Evolutionary conservation across 2,329 filamentous ascomycete species (phyloP).

Genomic region (Neurospora sp.): DNA sequence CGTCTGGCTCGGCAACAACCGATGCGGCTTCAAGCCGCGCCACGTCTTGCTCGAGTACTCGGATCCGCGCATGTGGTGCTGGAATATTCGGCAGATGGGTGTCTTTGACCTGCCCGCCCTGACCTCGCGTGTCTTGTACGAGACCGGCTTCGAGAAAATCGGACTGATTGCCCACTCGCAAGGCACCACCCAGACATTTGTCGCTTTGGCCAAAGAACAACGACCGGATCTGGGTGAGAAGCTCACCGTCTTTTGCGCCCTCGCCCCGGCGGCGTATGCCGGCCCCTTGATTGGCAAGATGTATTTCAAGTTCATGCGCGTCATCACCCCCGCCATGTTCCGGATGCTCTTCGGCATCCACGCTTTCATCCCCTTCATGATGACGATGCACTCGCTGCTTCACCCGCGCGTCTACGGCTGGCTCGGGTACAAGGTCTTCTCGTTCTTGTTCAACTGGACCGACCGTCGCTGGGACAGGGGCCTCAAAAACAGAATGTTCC

Average conservation of each 20-base stretch:
- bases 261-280: conserved; percentile 85
- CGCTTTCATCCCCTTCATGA: conserved; percentile 89
- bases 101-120: conserved; percentile 79
- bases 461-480: conserved; percentile 77
- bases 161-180: conserved; percentile 83
- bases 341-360: conserved; percentile 82
- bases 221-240: conserved; percentile 73
- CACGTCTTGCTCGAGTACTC: conserved; percentile 60
- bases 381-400: conserved; percentile 64
- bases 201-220: conserved; percentile 83
- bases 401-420: conserved; percentile 63
- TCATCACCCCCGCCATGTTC: conserved; percentile 69
- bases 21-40: conserved; percentile 73
- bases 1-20: conserved; percentile 91
- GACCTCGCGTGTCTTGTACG: conserved; percentile 65
- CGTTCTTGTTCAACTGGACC: conserved; percentile 81
- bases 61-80: conserved; percentile 91
- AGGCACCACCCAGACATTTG: conserved; percentile 80
- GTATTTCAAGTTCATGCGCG: conserved; percentile 85
- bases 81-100: conserved; percentile 93
- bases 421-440: conserved; percentile 82
- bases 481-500: conserved; percentile 74
- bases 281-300: conserved; percentile 77
- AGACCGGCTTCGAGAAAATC: conserved; percentile 76
- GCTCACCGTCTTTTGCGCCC: conserved; percentile 80